These are phyloP conservation scores for Endothia cerciana DNA, from an alignment of 2,329 filamentous ascomycete genomes.

Conservation along the genomic window DNA sequence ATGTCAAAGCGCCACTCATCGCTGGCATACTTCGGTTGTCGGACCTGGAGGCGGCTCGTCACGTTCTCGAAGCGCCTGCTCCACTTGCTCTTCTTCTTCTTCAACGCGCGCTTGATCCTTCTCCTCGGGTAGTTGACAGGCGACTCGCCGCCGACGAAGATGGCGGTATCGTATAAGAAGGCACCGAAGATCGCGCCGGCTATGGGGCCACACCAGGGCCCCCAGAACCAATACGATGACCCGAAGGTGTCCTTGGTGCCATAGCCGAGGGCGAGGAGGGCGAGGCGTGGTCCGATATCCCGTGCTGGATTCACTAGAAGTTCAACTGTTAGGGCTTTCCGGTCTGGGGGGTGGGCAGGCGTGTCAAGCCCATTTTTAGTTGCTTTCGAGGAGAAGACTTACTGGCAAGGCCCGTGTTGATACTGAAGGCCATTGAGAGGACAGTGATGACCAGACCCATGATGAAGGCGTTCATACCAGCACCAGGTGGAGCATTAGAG, in stretches of 20 bases:
- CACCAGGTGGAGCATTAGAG: conserved; percentile 50
- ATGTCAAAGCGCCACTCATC: conserved; percentile 27
- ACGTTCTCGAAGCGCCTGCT: conserved; percentile 26
- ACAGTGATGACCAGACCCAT: conserved; percentile 47
- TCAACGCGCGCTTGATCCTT: conserved; percentile 43
- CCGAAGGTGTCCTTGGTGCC: conserved; percentile 43
- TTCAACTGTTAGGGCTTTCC: background rate
- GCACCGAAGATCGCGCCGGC: conserved; percentile 46
- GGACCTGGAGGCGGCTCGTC: conserved; percentile 7
- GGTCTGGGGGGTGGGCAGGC: no score
- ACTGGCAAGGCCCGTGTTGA: conserved; percentile 49
- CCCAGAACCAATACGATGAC: conserved; percentile 51
- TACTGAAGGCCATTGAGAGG: conserved; percentile 45
- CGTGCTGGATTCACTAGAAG: conserved; percentile 49
- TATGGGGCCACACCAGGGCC: conserved; percentile 44
- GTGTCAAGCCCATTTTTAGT: background rate
- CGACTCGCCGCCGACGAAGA: conserved; percentile 54
- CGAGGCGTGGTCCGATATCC: conserved; percentile 54
- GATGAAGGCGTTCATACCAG: conserved; percentile 55
- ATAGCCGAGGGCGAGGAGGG: conserved; percentile 49
- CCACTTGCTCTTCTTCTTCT: conserved; percentile 44
- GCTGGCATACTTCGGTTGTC: conserved; percentile 26
- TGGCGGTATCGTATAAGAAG: conserved; percentile 55
- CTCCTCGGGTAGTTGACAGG: conserved; percentile 55
- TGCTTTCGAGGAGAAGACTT: background rate